Conservation (phyloP, 139 green algal genomes). For the Monoraphidium neglectum region DNA sequence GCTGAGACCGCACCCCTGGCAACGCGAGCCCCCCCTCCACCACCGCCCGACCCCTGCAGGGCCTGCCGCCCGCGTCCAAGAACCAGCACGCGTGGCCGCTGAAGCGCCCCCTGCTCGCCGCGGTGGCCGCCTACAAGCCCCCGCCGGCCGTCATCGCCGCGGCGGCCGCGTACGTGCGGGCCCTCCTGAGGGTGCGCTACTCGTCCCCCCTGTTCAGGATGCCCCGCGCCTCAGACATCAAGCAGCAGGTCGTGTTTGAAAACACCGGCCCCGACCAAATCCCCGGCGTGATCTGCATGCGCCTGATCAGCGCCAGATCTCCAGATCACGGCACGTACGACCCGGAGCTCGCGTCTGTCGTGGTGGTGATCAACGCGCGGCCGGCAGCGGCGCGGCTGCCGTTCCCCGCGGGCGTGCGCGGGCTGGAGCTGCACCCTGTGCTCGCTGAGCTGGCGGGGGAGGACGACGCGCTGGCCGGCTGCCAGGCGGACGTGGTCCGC, state of each 20-base stretch:
- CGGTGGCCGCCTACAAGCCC: conserved; percentile 40
- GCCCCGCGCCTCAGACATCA: conserved; percentile 48
- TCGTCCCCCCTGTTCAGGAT: conserved; percentile 86
- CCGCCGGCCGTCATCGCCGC: conserved; percentile 6
- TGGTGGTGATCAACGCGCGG: conserved; percentile 61
- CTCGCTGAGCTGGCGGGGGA: conserved; percentile 7
- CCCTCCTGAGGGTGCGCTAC: conserved; percentile 50
- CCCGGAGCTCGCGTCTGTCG: conserved; percentile 37
- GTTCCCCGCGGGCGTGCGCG: conserved; percentile 11
- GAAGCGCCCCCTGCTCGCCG: conserved; percentile 60
- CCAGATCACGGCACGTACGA: conserved; percentile 38
- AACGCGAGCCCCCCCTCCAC: no score
- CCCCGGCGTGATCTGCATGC: conserved; percentile 70
- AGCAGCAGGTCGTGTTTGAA: conserved; percentile 60
- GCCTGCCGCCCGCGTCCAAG: conserved; percentile 71
- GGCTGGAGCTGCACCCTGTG: conserved; percentile 45
- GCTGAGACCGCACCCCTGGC: no score
- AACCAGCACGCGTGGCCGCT: conserved; percentile 70
- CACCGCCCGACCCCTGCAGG: not conserved
- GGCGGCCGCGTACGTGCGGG: conserved; percentile 17
- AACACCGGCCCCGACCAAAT: conserved; percentile 66
- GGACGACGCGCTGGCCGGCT: not conserved
- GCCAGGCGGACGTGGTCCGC: conserved; percentile 10
- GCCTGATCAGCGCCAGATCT: conserved; percentile 50
- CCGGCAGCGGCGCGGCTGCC: conserved; percentile 12